Base-by-base conservation (phyloP, 805 yeast species). In the Candida qinlingensis region DNA sequence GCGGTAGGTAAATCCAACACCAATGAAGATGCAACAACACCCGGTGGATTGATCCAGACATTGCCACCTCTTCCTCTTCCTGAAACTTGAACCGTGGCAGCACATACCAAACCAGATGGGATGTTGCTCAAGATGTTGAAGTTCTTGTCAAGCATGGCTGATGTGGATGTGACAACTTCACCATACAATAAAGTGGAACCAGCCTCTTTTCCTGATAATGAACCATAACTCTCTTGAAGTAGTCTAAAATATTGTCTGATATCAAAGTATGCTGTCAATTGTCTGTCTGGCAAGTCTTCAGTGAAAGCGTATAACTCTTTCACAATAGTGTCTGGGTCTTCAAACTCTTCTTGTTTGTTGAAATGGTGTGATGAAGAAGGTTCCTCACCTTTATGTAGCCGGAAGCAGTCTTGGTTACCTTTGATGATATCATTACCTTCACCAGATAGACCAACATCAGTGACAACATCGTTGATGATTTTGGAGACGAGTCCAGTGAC, bases 1-100 rank as follows among this genome's bases (percentile, higher is more conserved):
- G 71, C 60, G 3, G 59, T 58, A 4, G 75, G 73, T 11, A 90
- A 67, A 44, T 81, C 76, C 51, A 87, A 64, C 9, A 88, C 78
- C 1, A 81, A 76, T 0, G 97, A 88, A 6, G 82, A 78, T 0
- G 98, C 96, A 65, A 89, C 68, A 1, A 90, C 95, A 9, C 99
- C 99, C 27, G 77, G 75, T 4, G 99, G 99, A 56, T 88, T 91
- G 27, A 94, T 84, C 99, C 99, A 94, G 2, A 81, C 83, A 55
- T 94, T 94, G 1, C 94, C 95, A 12, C 97, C 96, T 48, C 99
- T 79, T 3, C 99, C 99, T 43, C 92, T 74, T 1, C 99, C 99
- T 0, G 89, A 77, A 1, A 88, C 83, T 65, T 94, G 99, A 4
- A 85, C 79, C 1, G 91, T 83, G 0, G 96, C 97, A 9, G 83